Evolutionary conservation across 225 moss, liverwort and hornwort genomes (phyloP).

Genomic region (Pseudisothecium myosuroides): DNA sequence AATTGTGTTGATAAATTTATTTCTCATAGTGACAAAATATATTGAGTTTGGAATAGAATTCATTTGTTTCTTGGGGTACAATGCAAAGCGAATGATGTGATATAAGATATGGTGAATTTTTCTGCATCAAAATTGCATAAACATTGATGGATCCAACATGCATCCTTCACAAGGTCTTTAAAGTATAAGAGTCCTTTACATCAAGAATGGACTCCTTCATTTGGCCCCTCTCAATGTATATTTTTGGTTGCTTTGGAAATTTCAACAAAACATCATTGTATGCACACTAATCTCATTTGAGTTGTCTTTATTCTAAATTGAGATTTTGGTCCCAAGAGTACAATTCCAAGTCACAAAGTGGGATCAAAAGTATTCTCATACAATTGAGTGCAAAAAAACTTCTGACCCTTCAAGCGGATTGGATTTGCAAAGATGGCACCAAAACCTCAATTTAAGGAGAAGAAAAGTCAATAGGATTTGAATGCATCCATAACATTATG

Average conservation of each 20-base stretch:
- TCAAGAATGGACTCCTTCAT: neutral
- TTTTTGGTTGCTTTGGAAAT: neutral
- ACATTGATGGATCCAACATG: neutral
- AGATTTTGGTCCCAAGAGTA: neutral
- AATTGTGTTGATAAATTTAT: neutral
- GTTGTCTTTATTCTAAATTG: neutral
- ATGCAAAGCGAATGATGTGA: neutral
- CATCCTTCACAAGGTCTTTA: neutral
- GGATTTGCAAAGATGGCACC: neutral
- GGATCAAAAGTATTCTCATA: rapidly evolving
- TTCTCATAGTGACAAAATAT: neutral
- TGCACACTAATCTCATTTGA: neutral
- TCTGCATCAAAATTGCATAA: neutral
- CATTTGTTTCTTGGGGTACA: neutral
- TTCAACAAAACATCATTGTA: neutral
- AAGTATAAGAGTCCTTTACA: too few species aligned
- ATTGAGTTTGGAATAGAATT: neutral
- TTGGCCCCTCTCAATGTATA: neutral
- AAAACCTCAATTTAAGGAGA: neutral
- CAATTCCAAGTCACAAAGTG: neutral
- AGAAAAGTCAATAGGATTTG: neutral
- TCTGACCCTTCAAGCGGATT: neutral
- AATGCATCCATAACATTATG: neutral
- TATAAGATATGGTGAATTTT: neutral
- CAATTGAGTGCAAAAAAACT: neutral